Percentiles rank a stretch among this genome's conserved stretches.
phyloP scores from a whole-genome alignment of 2,329 filamentous ascomycete genomes.

The Aspergillus cejpii region DNA sequence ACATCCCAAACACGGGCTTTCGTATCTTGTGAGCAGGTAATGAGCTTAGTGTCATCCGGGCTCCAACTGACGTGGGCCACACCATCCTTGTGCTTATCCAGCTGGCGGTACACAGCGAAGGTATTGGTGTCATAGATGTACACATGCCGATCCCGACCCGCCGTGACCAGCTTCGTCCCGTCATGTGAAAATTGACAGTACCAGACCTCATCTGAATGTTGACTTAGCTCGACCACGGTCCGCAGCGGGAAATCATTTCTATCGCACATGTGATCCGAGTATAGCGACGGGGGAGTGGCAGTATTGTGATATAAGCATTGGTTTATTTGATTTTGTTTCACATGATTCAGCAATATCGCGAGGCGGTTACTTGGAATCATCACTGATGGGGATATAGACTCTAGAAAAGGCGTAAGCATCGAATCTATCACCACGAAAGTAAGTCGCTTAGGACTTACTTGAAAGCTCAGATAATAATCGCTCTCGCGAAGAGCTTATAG shows the following conservation, averaged over 20 bases:
- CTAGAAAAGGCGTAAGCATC: conserved; percentile 42
- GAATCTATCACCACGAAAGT: not conserved
- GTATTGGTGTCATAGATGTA: conserved; percentile 73
- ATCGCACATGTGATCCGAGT: conserved; percentile 81
- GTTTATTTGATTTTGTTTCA: conserved; percentile 76
- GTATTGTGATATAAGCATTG: conserved; percentile 87
- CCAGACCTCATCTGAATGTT: conserved; percentile 82
- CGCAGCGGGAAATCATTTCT: conserved; percentile 70
- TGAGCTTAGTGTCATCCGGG: conserved; percentile 77
- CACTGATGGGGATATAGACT: conserved; percentile 86
- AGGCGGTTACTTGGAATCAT: conserved; percentile 94
- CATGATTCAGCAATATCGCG: conserved; percentile 69
- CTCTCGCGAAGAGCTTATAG: conserved; percentile 65
- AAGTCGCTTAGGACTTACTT: conserved; percentile 49
- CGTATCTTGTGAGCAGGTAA: conserved; percentile 73
- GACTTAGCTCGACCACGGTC: conserved; percentile 60
- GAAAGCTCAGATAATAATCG: conserved; percentile 73
- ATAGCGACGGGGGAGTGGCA: conserved; percentile 69
- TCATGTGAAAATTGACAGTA: conserved; percentile 85
- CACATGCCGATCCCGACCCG: conserved; percentile 66
- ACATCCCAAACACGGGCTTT: conserved; percentile 70
- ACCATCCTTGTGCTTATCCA: conserved; percentile 61
- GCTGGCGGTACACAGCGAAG: conserved; percentile 57
- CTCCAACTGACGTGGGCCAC: conserved; percentile 85
- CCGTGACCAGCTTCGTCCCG: conserved; percentile 72